A percentile compares a stretch with the other conserved stretches of the same genome.
phyloP scores from a whole-genome alignment of 2,329 filamentous ascomycete species.

The Fusarium sororula region DNA sequence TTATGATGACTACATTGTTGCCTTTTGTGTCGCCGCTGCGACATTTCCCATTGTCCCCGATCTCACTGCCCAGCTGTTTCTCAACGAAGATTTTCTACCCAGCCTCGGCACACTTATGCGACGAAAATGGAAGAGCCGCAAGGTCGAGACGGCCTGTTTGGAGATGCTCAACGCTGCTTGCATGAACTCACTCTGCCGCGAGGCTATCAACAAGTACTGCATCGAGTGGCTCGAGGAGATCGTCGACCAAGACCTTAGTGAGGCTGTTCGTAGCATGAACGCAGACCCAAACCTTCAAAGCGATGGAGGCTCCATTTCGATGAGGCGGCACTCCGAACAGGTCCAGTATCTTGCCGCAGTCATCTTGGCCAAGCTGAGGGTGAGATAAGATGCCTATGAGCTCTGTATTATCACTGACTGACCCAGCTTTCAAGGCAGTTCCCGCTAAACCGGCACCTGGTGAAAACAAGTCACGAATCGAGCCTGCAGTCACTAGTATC shows the following conservation, averaged over 20 bases:
- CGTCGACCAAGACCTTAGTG: slow-evolving; percentile 75
- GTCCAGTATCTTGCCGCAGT: slow-evolving; percentile 76
- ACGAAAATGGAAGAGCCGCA: slow-evolving; percentile 82
- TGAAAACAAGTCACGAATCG: slow-evolving; percentile 56
- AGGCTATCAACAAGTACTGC: slow-evolving; percentile 86
- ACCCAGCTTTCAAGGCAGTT: slow-evolving; percentile 63
- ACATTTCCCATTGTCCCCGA: slow-evolving; percentile 87
- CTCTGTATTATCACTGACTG: slow-evolving; percentile 55
- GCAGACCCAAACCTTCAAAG: slow-evolving; percentile 67
- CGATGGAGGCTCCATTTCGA: slow-evolving; percentile 65
- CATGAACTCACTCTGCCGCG: slow-evolving; percentile 82
- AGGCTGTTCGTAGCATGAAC: slow-evolving; percentile 58
- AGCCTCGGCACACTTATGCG: slow-evolving; percentile 80
- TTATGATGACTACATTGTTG: slow-evolving; percentile 88
- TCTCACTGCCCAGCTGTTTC: slow-evolving; percentile 79
- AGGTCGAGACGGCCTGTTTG: slow-evolving; percentile 85
- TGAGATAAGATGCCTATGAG: slow-evolving; percentile 46
- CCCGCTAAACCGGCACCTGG: slow-evolving; percentile 53
- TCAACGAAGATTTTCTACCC: slow-evolving; percentile 86
- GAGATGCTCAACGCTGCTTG: slow-evolving; percentile 93
- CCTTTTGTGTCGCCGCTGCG: slow-evolving; percentile 90
- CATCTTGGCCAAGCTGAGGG: slow-evolving; percentile 76
- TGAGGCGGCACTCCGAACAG: slow-evolving; percentile 68
- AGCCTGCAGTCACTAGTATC: slow-evolving; percentile 67
- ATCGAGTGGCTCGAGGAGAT: slow-evolving; percentile 87